phyloP scores from a whole-genome alignment of 192 early-diverging fungal species.

The Entomortierella parvispora region DNA sequence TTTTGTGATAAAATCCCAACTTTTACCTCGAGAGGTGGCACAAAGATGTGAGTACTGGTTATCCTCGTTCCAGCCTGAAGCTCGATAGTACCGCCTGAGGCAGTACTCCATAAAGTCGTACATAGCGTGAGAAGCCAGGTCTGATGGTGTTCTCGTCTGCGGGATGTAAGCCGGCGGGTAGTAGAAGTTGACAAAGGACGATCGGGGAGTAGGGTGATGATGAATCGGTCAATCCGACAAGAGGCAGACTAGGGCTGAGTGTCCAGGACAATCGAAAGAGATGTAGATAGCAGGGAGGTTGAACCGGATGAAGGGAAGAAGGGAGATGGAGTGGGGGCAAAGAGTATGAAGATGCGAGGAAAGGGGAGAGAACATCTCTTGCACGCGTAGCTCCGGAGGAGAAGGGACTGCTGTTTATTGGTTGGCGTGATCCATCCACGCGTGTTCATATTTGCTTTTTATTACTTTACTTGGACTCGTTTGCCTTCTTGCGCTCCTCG shows the following conservation, averaged over 20 bases:
- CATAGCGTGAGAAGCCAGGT: constrained; percentile 59
- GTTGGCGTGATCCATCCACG: no score
- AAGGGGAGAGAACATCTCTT: no score
- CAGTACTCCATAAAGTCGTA: constrained; percentile 87
- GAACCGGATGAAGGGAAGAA: not conserved
- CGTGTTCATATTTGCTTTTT: not conserved
- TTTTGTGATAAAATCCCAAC: not conserved
- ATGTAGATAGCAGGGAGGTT: no score
- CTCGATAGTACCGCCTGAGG: constrained; percentile 79
- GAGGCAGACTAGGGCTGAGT: no score
- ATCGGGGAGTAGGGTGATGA: no score
- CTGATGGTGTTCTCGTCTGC: not conserved
- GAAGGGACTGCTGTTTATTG: no score
- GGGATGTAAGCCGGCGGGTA: no score
- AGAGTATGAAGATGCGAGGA: no score
- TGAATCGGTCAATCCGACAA: no score
- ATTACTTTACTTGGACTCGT: not conserved
- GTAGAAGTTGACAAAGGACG: no score
- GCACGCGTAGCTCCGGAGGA: no score
- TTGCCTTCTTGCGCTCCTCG: constrained; percentile 6
- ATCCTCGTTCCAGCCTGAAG: constrained; percentile 81
- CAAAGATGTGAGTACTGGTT: constrained; percentile 87
- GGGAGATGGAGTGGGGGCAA: not conserved
- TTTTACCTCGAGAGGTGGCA: constrained; percentile 67
- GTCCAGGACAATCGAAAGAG: no score